Percentiles rank a stretch among this genome's conserved stretches.
These are phyloP conservation scores for Eucalyptus urophylla DNA, from an alignment of 345 rosid species.

Conservation along the genomic window DNA sequence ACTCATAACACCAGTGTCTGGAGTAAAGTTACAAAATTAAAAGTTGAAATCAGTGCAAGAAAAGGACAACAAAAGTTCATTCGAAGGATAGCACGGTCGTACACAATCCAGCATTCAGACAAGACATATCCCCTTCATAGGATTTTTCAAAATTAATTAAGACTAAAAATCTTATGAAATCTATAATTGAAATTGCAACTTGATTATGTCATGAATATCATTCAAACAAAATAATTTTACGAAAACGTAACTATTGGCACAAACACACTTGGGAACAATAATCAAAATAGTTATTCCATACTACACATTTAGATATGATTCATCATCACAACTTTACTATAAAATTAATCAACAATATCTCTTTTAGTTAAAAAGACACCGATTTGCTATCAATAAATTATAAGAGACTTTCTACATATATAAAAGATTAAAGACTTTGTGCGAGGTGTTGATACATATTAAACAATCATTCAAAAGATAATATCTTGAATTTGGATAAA, in stretches of 20 bases:
- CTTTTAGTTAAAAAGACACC: background rate
- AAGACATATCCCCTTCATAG: background rate
- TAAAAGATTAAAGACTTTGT: background rate
- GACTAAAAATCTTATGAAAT: background rate
- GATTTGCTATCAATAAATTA: background rate
- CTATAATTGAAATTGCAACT: background rate
- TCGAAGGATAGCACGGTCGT: background rate
- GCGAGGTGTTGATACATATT: background rate
- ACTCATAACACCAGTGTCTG: slow-evolving; percentile 97
- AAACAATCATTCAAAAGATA: background rate
- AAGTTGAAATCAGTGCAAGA: background rate
- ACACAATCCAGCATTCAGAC: background rate
- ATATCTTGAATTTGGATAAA: background rate
- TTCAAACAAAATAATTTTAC: background rate
- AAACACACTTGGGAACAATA: background rate
- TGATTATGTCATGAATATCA: background rate
- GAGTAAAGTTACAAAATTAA: background rate
- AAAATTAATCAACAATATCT: background rate
- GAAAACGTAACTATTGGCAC: background rate
- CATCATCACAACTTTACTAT: background rate
- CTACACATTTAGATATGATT: background rate
- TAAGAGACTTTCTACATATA: background rate
- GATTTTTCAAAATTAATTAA: background rate
- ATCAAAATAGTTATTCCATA: background rate
- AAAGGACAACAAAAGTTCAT: too few species aligned